phyloP scores from a whole-genome alignment of 768 basidiomycete genomes.

The Tricholoma matsutake region DNA sequence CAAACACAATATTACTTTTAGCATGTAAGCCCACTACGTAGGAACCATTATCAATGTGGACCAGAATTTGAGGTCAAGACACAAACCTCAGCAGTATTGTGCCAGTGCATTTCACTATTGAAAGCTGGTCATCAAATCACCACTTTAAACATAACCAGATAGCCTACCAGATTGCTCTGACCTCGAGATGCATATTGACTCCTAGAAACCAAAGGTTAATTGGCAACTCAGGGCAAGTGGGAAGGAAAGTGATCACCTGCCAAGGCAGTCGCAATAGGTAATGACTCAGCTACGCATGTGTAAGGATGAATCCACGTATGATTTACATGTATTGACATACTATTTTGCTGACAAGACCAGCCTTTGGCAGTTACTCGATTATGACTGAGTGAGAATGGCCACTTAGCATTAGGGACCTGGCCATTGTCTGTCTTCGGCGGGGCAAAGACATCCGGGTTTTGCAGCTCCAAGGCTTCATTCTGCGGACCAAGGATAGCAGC shows the following conservation, averaged over 20 bases:
- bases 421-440: slow-evolving; percentile 65
- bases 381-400: slow-evolving; percentile 62
- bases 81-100: slow-evolving; percentile 43
- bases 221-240: background rate
- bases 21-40: slow-evolving; percentile 49
- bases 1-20: slow-evolving; percentile 32
- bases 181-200: slow-evolving; percentile 55
- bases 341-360: slow-evolving; percentile 62
- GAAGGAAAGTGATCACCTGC: slow-evolving; percentile 22
- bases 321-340: slow-evolving; percentile 31
- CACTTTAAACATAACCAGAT: background rate
- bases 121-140: too few species aligned
- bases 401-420: slow-evolving; percentile 54
- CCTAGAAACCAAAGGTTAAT: slow-evolving; percentile 26
- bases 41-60: background rate
- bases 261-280: too few species aligned
- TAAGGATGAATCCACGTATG: background rate
- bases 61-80: background rate
- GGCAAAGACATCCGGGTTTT: slow-evolving; percentile 56
- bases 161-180: slow-evolving; percentile 46
- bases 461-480: slow-evolving; percentile 49
- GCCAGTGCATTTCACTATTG: slow-evolving; percentile 43
- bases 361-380: slow-evolving; percentile 60
- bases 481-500: slow-evolving; percentile 54
- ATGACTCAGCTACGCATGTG: slow-evolving; percentile 31